Conservation (phyloP, 1,139 yeast species). For the Sugiyamaella xylanicola region DNA sequence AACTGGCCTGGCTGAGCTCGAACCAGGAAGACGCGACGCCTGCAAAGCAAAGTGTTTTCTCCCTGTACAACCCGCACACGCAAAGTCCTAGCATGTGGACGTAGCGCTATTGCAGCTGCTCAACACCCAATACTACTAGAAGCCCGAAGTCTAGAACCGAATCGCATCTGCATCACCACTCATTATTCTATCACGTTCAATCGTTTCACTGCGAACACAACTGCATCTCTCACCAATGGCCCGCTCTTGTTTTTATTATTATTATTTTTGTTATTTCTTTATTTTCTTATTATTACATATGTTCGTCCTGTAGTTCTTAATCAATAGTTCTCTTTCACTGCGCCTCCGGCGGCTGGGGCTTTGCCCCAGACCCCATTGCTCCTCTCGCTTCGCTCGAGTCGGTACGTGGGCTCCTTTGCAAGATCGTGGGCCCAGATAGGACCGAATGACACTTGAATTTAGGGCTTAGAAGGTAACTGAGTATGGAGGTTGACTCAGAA, state of each 20-base stretch:
- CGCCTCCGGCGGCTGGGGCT: not conserved
- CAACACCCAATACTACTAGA: not conserved
- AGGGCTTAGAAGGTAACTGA: too few relatives aligned
- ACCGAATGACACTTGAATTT: too few relatives aligned
- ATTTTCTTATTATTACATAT: too few relatives aligned
- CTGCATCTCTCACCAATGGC: not conserved
- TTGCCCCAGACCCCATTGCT: not conserved
- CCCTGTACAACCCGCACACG: conserved; percentile 5
- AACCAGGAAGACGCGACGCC: conserved; percentile 10
- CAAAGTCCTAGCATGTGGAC: conserved; percentile 14
- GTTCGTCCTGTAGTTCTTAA: too few relatives aligned
- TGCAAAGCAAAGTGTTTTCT: conserved; percentile 6
- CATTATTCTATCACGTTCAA: not conserved
- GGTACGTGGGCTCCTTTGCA: too few relatives aligned
- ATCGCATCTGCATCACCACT: not conserved
- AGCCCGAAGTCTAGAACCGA: not conserved
- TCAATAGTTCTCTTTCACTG: not conserved
- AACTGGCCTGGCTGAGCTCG: conserved; percentile 31
- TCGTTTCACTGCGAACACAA: not conserved
- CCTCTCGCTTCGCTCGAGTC: not conserved
- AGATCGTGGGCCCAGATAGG: too few relatives aligned
- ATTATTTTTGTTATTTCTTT: too few relatives aligned
- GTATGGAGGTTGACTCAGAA: too few relatives aligned
- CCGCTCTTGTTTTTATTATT: not conserved
- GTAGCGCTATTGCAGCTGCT: not conserved